Conservation (phyloP, 306 rosid species). For the Senna tora region DNA sequence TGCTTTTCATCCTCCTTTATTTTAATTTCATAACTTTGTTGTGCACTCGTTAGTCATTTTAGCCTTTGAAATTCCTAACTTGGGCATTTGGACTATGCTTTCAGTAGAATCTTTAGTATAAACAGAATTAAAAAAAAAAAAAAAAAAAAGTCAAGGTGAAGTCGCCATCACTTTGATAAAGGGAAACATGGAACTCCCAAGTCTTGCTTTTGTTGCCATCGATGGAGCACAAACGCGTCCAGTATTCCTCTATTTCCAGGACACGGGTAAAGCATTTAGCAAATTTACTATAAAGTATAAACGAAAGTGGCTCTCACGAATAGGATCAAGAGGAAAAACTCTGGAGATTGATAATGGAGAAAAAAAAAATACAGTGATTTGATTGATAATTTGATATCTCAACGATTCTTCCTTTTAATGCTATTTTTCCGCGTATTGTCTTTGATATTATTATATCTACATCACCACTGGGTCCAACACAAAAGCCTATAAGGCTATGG, state of each 20-base stretch:
- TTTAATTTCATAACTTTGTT: too few relatives aligned
- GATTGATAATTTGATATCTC: too few relatives aligned
- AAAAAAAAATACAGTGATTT: neutral
- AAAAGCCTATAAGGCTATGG: neutral
- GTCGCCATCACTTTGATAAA: slow-evolving; percentile 13
- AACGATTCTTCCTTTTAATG: neutral
- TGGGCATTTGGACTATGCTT: slow-evolving; percentile 10
- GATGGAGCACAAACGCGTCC: slow-evolving; percentile 4
- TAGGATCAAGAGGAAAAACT: neutral
- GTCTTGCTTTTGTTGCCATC: slow-evolving; percentile 22
- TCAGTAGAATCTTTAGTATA: neutral
- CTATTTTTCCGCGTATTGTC: slow-evolving; percentile 17
- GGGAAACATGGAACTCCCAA: neutral
- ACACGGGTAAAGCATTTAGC: neutral
- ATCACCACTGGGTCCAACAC: neutral
- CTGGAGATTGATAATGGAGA: neutral
- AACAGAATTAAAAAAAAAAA: neutral
- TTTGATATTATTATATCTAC: neutral
- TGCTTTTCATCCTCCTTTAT: too few relatives aligned
- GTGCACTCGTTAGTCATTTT: neutral
- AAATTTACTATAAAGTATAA: neutral
- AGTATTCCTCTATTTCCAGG: neutral
- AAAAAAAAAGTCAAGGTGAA: neutral
- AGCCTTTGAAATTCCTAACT: neutral
- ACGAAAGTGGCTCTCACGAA: neutral